phyloP scores from a whole-genome alignment of 2,329 filamentous ascomycete genomes.

The Drechslerella coelobrocha region DNA sequence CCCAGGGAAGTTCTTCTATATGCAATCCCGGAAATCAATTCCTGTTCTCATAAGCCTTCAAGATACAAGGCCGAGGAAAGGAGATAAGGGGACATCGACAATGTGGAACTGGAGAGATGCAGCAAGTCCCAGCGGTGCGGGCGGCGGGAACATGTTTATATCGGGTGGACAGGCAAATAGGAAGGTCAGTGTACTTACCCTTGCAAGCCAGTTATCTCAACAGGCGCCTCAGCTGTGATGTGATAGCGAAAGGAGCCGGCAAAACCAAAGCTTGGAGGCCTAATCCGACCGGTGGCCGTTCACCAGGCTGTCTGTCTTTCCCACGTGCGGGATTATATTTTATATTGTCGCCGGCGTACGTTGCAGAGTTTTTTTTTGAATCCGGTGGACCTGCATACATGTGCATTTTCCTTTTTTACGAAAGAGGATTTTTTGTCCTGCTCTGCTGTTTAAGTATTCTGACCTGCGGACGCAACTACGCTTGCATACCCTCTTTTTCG shows the following conservation, averaged over 20 bases:
- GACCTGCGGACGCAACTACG: neutral
- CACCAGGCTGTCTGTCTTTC: conserved; percentile 4
- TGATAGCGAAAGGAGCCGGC: conserved; percentile 14
- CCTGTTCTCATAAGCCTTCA: conserved; percentile 26
- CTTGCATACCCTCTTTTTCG: neutral
- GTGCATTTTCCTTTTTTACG: neutral
- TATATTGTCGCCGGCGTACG: neutral
- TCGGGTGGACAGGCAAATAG: conserved; percentile 32
- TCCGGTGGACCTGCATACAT: conserved; percentile 23
- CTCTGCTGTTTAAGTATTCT: conserved; percentile 3
- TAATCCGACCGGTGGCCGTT: conserved; percentile 20
- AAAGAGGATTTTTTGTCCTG: neutral
- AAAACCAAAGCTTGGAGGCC: conserved; percentile 38
- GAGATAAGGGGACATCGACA: conserved; percentile 23
- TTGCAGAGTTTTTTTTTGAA: too few relatives aligned
- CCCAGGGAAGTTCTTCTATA: neutral
- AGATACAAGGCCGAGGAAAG: conserved; percentile 15
- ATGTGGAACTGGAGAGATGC: conserved; percentile 7
- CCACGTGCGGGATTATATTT: conserved; percentile 42
- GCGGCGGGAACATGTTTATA: conserved; percentile 42
- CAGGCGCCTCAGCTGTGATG: conserved; percentile 15
- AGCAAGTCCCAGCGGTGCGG: conserved; percentile 26
- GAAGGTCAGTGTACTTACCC: conserved; percentile 37
- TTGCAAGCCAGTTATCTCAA: conserved; percentile 17
- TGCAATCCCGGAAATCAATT: conserved; percentile 34